Conservation (phyloP, 257 asterid genomes). For the Penstemon davidsonii region DNA sequence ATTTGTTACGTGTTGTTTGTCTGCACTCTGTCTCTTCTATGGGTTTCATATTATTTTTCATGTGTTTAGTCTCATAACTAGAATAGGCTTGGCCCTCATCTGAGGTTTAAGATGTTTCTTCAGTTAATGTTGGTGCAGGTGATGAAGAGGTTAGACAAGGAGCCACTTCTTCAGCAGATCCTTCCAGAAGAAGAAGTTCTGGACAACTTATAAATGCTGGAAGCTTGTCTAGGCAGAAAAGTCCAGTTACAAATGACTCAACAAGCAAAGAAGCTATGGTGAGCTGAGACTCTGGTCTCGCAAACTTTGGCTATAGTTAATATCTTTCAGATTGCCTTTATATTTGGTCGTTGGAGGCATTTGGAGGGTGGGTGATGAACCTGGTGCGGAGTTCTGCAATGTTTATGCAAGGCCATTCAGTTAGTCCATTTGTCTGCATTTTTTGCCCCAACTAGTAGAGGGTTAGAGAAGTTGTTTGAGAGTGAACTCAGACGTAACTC, state of each 20-base stretch:
- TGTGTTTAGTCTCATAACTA: neutral
- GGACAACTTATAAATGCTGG: conserved; percentile 47
- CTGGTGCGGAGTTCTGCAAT: neutral
- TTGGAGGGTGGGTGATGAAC: neutral
- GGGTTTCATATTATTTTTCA: neutral
- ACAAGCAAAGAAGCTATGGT: conserved; percentile 58
- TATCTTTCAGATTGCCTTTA: neutral
- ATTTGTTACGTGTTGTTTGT: neutral
- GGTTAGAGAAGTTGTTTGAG: neutral
- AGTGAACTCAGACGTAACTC: too few species aligned
- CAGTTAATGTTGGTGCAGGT: conserved; percentile 32
- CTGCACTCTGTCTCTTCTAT: neutral
- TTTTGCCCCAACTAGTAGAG: neutral
- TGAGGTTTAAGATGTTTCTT: neutral
- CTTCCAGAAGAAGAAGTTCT: conserved; percentile 45
- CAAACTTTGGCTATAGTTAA: neutral
- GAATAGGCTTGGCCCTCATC: neutral
- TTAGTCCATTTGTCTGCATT: neutral
- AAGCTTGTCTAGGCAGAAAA: conserved; percentile 47
- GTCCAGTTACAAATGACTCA: conserved; percentile 52
- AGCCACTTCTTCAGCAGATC: conserved; percentile 46
- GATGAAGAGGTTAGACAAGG: conserved; percentile 51
- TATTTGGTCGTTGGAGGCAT: neutral
- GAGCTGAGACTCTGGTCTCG: conserved; percentile 20
- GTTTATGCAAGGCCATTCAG: neutral